These are phyloP conservation scores for Colletotrichum destructivum DNA, from an alignment of 2,329 filamentous ascomycete genomes.

Conservation along the genomic window DNA sequence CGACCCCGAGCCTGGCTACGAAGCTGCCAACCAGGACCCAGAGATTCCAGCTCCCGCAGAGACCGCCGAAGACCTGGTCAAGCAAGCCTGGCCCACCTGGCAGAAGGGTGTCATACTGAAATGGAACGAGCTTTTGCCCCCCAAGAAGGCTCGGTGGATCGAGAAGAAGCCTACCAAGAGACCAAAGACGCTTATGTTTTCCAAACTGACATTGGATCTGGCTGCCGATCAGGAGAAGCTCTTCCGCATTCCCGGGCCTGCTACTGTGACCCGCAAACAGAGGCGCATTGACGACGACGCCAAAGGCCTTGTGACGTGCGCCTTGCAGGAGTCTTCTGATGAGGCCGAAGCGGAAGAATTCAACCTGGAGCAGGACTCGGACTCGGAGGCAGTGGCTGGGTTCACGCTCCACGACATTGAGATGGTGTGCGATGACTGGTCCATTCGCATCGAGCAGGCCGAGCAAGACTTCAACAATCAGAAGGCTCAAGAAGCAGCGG, in stretches of 20 bases:
- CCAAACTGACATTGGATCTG: conserved; percentile 90
- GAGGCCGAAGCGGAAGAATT: conserved; percentile 60
- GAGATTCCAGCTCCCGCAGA: conserved; percentile 79
- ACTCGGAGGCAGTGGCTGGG: conserved; percentile 79
- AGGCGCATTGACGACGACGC: conserved; percentile 67
- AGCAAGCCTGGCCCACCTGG: conserved; percentile 86
- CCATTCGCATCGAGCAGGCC: conserved; percentile 70
- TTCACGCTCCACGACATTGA: conserved; percentile 86
- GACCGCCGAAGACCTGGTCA: conserved; percentile 81
- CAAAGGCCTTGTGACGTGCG: conserved; percentile 63
- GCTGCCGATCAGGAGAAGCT: conserved; percentile 88
- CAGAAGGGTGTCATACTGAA: conserved; percentile 81
- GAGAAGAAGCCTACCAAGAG: conserved; percentile 85
- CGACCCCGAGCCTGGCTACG: conserved; percentile 59
- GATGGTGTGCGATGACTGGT: conserved; percentile 90
- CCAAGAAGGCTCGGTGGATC: conserved; percentile 83
- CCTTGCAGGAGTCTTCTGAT: conserved; percentile 58
- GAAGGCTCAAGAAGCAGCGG: conserved; percentile 49
- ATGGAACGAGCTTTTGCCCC: conserved; percentile 87
- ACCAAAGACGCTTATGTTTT: conserved; percentile 86
- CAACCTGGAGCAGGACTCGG: conserved; percentile 66
- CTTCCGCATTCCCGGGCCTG: conserved; percentile 81
- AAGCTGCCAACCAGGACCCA: conserved; percentile 70
- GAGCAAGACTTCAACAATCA: conserved; percentile 54
- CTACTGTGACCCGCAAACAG: conserved; percentile 67